A percentile compares a stretch with the other conserved stretches of the same genome.
phyloP scores from a whole-genome alignment of 768 basidiomycete species.

The Sutorius australiensis region DNA sequence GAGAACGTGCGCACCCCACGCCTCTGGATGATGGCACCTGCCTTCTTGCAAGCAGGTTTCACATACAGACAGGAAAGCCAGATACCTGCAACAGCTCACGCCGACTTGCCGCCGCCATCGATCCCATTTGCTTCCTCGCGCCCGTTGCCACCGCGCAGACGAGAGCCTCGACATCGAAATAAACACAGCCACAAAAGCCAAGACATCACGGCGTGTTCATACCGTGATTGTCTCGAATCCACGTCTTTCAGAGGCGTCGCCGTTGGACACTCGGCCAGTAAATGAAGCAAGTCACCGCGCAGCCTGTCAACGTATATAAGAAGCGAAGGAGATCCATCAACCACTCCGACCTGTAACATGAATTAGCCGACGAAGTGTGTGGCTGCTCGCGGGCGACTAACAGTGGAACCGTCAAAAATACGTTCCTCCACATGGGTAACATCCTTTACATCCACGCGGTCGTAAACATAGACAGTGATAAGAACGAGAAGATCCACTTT shows the following conservation, averaged over 20 bases:
- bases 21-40: background rate
- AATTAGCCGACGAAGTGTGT: background rate
- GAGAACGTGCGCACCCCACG: background rate
- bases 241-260: background rate
- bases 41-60: background rate
- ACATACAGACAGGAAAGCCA: slow-evolving; percentile 2
- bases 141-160: slow-evolving; percentile 26
- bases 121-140: slow-evolving; percentile 13
- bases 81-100: background rate
- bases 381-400: too few species aligned
- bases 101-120: slow-evolving; percentile 10
- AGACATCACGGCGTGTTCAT: slow-evolving; percentile 8
- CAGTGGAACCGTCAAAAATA: background rate
- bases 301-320: background rate
- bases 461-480: background rate
- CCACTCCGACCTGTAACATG: background rate
- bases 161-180: background rate
- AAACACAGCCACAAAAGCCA: slow-evolving; percentile 2
- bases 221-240: slow-evolving; percentile 6
- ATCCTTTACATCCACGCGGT: background rate
- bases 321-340: background rate
- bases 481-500: slow-evolving; percentile 3
- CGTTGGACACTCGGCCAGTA: background rate
- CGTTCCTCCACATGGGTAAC: background rate
- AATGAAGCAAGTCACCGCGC: background rate